Evolutionary conservation across 2,329 filamentous ascomycete genomes (phyloP), one percentile per base, ranked within the genome.

Genomic region (Claviceps sp.): DNA sequence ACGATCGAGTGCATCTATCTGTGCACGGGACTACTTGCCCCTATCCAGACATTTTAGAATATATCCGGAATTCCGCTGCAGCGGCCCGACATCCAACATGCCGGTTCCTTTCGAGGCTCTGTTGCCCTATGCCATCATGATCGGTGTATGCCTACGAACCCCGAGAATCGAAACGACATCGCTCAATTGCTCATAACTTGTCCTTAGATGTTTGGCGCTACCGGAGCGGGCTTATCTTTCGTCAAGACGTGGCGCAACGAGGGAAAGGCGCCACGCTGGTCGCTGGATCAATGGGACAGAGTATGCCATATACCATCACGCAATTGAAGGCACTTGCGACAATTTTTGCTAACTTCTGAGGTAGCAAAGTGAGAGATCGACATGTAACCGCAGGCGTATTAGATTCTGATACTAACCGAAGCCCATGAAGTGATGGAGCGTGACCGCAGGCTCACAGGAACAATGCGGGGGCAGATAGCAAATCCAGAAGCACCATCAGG

Each of bases 81-180:
- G 63, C 61, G 65, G 64, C 65, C 50, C 58, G 51, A 50, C 57
- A 53, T 22, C 59, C 61, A 60, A 52, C 55, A 84, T 84, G 80
- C 76, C 77, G 54, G 69, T 84, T 57, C 80, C 80, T 47, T 84
- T 82, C 69, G 80, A 84, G 68, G 70, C 78, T 48, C 63, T 84
- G 58, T 71, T 84, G 67, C 80, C 80, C 44, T 83, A 82, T 67
- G 80, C 70, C 66, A 82, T 84, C 73, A 78, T 83, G 66, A 66
- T 79, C 60, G 72, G 68, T 62, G 80, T 83, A 74, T 67, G 77
- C 65, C 48, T 46, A 22, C 42, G 49, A 50, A 48, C 45, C 30
- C n/a, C 53, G 48, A 51, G 49, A 38, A 54, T 43, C 50, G 52
- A 22, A 24, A 40, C 26, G n/a, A 34, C 30, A 50, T n/a, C 2